These are phyloP conservation scores for Alnus glutinosa DNA, from an alignment of 306 rosid species.

Conservation along the genomic window DNA sequence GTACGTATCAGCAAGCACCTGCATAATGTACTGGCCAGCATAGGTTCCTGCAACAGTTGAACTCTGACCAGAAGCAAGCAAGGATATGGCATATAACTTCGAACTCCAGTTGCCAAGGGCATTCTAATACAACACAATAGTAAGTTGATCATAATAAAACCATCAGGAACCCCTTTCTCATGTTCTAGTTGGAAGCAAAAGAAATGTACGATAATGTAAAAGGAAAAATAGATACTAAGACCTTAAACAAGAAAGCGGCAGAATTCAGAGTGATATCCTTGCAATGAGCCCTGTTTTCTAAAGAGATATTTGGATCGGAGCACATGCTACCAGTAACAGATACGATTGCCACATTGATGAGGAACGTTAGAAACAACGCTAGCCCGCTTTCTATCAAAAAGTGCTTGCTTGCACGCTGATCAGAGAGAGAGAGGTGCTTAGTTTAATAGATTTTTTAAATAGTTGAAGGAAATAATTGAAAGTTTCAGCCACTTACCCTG, in stretches of 20 bases:
- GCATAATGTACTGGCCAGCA: slow-evolving; percentile 25
- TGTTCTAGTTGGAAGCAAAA: neutral
- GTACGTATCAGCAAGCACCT: neutral
- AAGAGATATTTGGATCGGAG: slow-evolving; percentile 5
- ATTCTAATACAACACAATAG: neutral
- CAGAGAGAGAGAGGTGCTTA: neutral
- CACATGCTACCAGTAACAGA: slow-evolving; percentile 14
- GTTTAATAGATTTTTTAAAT: neutral
- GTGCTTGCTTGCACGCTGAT: slow-evolving; percentile 15
- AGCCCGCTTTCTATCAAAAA: slow-evolving; percentile 20
- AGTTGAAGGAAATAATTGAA: neutral
- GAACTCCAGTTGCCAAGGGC: slow-evolving; percentile 19
- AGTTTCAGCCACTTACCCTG: neutral
- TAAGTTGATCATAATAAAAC: neutral
- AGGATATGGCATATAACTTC: slow-evolving; percentile 22
- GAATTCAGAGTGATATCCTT: slow-evolving; percentile 12
- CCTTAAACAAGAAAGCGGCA: slow-evolving; percentile 22
- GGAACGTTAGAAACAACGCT: slow-evolving; percentile 6
- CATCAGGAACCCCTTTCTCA: neutral
- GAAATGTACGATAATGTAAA: neutral
- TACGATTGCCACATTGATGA: slow-evolving; percentile 18
- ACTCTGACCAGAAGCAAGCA: slow-evolving; percentile 28
- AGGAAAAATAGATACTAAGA: neutral
- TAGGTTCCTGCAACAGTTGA: slow-evolving; percentile 25
- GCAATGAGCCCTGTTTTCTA: neutral